A percentile compares a stretch with the other conserved stretches of the same genome.
phyloP scores from a whole-genome alignment of 345 rosid genomes.

The Cardamine occulta region DNA sequence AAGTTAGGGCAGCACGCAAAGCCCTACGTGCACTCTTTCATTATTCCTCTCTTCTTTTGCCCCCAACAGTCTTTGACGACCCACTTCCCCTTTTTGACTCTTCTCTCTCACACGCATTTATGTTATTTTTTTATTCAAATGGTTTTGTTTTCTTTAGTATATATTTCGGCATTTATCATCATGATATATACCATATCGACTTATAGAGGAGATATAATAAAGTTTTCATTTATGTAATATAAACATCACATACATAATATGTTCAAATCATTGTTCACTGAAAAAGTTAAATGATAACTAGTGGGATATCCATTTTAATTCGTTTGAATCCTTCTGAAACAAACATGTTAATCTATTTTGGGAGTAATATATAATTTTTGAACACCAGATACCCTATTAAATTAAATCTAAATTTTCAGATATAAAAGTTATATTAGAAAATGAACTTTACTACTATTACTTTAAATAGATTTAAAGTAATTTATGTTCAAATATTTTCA shows the following conservation, averaged over 20 bases:
- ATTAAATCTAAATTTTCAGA: background rate
- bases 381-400: background rate
- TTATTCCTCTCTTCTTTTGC: constrained; percentile 47
- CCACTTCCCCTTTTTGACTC: constrained; percentile 33
- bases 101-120: background rate
- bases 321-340: background rate
- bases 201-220: background rate
- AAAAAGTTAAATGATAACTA: background rate
- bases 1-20: constrained; percentile 67
- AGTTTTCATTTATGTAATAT: background rate
- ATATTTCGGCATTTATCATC: constrained; percentile 28
- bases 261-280: background rate
- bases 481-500: background rate
- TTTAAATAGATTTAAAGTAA: too few relatives aligned
- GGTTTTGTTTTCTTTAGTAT: background rate
- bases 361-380: background rate
- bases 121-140: constrained; percentile 17
- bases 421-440: background rate
- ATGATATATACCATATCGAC: constrained; percentile 8
- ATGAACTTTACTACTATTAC: background rate
- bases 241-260: background rate
- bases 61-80: constrained; percentile 46
- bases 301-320: background rate
- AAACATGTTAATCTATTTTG: background rate
- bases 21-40: constrained; percentile 55